A percentile compares a stretch with the other conserved stretches of the same genome.
Conservation (phyloP, 306 rosid species). For the Acacia acuminata region DNA sequence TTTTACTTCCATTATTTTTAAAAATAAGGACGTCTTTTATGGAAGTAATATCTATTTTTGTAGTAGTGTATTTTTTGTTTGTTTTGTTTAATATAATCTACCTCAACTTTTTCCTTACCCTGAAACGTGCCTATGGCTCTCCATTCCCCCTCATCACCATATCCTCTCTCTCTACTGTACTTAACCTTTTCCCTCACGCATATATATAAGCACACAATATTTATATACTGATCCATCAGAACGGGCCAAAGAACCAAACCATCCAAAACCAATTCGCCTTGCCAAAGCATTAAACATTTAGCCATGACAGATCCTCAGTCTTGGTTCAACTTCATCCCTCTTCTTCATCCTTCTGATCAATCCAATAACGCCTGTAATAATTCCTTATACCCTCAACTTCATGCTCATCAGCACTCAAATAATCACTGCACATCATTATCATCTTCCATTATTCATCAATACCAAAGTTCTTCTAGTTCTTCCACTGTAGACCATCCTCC, state of each 20-base stretch:
- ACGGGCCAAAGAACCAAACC: slow-evolving; percentile 17
- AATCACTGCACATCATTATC: not conserved
- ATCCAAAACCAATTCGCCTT: slow-evolving; percentile 8
- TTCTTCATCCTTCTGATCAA: slow-evolving; percentile 30
- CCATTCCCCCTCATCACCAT: not conserved
- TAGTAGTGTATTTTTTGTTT: no score
- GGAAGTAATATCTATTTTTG: no score
- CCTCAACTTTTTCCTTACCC: not conserved
- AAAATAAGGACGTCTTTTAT: no score
- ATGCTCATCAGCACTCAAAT: not conserved
- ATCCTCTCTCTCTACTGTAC: not conserved
- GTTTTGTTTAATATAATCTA: not conserved
- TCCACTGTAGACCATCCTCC: slow-evolving; percentile 11
- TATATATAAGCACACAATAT: not conserved
- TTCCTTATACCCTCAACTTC: slow-evolving; percentile 1
- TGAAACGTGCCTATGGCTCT: not conserved
- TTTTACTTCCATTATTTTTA: no score
- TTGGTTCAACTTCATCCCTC: slow-evolving; percentile 48
- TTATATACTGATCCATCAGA: not conserved
- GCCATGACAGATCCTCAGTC: slow-evolving; percentile 54
- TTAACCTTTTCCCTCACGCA: not conserved
- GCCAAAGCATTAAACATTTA: not conserved
- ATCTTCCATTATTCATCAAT: slow-evolving; percentile 23
- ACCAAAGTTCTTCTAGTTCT: slow-evolving; percentile 10
- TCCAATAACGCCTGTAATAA: not conserved